phyloP scores from a whole-genome alignment of 2,329 filamentous ascomycete species.

The Thelonectria blattea region DNA sequence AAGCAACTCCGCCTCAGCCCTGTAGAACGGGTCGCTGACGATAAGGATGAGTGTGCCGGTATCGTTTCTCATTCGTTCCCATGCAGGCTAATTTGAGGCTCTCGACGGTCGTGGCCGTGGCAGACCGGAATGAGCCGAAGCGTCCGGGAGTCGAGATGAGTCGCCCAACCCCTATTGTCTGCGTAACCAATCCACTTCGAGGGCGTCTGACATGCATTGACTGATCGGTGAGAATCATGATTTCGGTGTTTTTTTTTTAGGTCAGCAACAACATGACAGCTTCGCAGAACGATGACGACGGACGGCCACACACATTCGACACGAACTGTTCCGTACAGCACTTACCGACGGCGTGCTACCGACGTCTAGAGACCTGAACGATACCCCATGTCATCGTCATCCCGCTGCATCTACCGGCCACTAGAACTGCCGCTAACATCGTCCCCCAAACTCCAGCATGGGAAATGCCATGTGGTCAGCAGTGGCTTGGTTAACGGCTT shows the following conservation, averaged over 20 bases:
- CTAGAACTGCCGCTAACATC: background rate
- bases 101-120: background rate
- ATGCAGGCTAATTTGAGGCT: background rate
- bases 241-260: no score
- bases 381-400: background rate
- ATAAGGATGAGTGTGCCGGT: background rate
- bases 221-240: no score
- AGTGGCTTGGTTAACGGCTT: background rate
- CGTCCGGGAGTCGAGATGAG: background rate
- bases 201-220: background rate
- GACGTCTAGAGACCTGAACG: background rate
- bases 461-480: background rate
- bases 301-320: no score
- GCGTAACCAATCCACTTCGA: constrained; percentile 4
- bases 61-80: background rate
- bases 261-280: no score
- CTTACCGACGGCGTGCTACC: background rate
- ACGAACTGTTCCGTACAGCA: background rate
- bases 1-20: background rate
- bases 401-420: background rate
- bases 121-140: background rate
- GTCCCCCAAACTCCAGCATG: background rate
- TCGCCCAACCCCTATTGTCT: constrained; percentile 5
- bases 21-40: background rate
- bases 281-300: background rate